Conservation (phyloP, 768 basidiomycete genomes). For the Hygrophorus russula region DNA sequence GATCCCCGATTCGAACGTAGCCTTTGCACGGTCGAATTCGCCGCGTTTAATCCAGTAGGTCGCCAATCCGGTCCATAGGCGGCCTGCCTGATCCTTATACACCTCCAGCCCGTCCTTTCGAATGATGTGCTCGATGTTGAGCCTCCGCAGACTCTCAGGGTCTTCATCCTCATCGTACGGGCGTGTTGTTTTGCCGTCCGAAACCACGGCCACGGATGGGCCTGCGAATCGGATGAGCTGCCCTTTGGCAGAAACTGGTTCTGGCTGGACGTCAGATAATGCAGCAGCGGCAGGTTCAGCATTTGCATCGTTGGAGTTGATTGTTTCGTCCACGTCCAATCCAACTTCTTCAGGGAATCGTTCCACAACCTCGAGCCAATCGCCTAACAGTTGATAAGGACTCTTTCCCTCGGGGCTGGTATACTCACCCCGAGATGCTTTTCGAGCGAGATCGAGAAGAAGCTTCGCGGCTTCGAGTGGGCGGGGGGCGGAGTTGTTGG, state of each 20-base stretch:
- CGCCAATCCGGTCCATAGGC: slow-evolving; percentile 90
- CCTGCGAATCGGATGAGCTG: slow-evolving; percentile 65
- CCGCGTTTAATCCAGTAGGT: slow-evolving; percentile 98
- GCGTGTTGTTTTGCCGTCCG: slow-evolving; percentile 37
- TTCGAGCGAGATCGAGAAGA: slow-evolving; percentile 71
- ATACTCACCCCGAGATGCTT: slow-evolving; percentile 76
- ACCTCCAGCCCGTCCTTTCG: slow-evolving; percentile 75
- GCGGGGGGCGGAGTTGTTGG: slow-evolving; percentile 44
- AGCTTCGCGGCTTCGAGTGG: slow-evolving; percentile 93
- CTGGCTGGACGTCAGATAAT: slow-evolving; percentile 14
- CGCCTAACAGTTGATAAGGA: slow-evolving; percentile 85
- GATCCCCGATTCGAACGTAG: slow-evolving; percentile 83
- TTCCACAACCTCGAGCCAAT: slow-evolving; percentile 89
- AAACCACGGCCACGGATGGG: slow-evolving; percentile 40
- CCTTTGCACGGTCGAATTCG: slow-evolving; percentile 86
- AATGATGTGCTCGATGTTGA: slow-evolving; percentile 84
- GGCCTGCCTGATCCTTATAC: slow-evolving; percentile 95
- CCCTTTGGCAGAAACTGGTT: slow-evolving; percentile 40
- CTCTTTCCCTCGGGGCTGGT: slow-evolving; percentile 87
- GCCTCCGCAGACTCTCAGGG: slow-evolving; percentile 49
- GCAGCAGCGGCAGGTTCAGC: slow-evolving; percentile 27
- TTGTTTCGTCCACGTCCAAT: slow-evolving; percentile 67
- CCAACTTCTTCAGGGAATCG: slow-evolving; percentile 89
- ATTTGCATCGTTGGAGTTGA: slow-evolving; percentile 39
- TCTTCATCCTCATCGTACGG: slow-evolving; percentile 80